Evolutionary conservation across 192 early-diverging fungal species (phyloP).

Genomic region (Pilaira anomala): DNA sequence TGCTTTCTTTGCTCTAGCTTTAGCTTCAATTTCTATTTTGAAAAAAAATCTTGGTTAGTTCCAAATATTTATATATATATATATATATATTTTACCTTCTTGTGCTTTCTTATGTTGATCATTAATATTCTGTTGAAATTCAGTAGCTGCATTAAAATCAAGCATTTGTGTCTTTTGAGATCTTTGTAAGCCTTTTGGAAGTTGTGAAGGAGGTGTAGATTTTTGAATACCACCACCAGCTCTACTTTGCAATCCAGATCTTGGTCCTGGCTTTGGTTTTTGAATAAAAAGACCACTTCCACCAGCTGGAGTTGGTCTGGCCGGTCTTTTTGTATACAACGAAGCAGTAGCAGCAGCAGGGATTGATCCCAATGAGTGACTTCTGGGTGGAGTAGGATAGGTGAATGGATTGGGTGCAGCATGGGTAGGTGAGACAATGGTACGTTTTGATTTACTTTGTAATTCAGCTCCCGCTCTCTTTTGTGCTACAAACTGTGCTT

Average conservation of each 20-base stretch:
- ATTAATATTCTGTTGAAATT: constrained; percentile 17
- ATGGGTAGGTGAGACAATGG: background rate
- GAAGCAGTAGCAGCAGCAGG: background rate
- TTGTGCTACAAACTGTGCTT: background rate
- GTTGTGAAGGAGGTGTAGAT: too few relatives aligned
- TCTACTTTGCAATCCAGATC: too few relatives aligned
- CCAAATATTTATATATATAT: background rate
- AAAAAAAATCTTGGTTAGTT: background rate
- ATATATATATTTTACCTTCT: constrained; percentile 11
- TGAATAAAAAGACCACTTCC: constrained; percentile 1
- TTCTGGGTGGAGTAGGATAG: background rate
- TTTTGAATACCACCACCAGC: too few relatives aligned
- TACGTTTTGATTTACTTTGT: background rate
- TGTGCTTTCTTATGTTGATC: constrained; percentile 1
- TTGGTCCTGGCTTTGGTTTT: background rate
- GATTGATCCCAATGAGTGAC: background rate
- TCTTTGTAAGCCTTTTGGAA: constrained; percentile 25
- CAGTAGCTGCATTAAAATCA: constrained; percentile 23
- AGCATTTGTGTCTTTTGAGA: constrained; percentile 25
- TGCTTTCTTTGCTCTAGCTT: background rate
- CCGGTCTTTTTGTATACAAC: background rate
- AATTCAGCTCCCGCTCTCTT: constrained; percentile 1
- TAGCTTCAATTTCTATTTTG: constrained; percentile 1
- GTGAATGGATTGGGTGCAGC: background rate
- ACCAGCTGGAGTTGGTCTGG: constrained; percentile 3